These are phyloP conservation scores for Candida ipomoeae DNA, from an alignment of 805 yeast species.

Conservation along the genomic window DNA sequence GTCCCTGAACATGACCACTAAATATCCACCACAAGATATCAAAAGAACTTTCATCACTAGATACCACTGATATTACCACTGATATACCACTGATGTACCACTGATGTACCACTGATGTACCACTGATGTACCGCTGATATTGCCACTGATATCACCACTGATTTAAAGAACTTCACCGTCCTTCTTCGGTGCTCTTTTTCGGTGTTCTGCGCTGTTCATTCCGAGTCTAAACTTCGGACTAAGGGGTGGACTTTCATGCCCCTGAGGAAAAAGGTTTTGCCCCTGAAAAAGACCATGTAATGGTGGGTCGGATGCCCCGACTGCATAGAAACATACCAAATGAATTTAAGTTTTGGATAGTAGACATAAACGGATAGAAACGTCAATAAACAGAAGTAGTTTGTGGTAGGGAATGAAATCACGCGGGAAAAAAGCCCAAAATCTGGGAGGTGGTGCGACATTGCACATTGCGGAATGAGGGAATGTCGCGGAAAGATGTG, in stretches of 20 bases:
- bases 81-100: no score
- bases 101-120: no score
- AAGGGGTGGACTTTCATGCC: background rate
- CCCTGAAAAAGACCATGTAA: background rate
- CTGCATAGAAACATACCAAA: constrained; percentile 47
- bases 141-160: no score
- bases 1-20: no score
- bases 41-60: no score
- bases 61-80: no score
- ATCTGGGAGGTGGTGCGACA: constrained; percentile 1
- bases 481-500: constrained; percentile 1
- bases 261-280: background rate
- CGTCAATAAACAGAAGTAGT: constrained; percentile 12
- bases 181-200: no score
- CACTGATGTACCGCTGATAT: no score
- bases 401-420: constrained; percentile 1
- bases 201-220: no score
- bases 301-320: background rate
- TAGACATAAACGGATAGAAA: constrained; percentile 52
- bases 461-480: background rate
- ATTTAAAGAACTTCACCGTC: no score
- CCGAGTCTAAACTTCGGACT: no score
- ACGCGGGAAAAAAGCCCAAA: constrained; percentile 1
- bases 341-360: constrained; percentile 86
- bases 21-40: no score